phyloP scores from a whole-genome alignment of 2,329 filamentous ascomycete species.

The Calonectria pauciramosa region DNA sequence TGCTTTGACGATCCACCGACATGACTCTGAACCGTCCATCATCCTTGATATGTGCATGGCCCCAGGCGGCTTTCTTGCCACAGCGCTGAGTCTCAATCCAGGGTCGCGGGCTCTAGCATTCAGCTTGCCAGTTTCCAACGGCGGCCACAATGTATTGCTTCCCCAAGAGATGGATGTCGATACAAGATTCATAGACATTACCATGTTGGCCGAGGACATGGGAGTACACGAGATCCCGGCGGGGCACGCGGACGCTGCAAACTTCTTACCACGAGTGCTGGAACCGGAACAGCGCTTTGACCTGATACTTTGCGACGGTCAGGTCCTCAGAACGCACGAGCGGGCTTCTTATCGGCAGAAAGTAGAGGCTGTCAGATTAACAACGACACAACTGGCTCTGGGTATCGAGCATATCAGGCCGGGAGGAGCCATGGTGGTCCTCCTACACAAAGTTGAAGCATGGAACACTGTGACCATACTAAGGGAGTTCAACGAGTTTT shows the following conservation, averaged over 20 bases:
- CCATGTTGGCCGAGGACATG: slow-evolving; percentile 64
- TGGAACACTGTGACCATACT: slow-evolving; percentile 55
- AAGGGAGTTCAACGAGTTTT: slow-evolving; percentile 57
- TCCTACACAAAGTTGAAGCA: slow-evolving; percentile 63
- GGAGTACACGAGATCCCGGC: slow-evolving; percentile 50
- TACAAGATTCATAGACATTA: slow-evolving; percentile 59
- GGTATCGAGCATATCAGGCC: slow-evolving; percentile 59
- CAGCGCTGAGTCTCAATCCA: slow-evolving; percentile 53
- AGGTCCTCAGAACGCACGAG: slow-evolving; percentile 58
- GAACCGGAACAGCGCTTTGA: slow-evolving; percentile 48
- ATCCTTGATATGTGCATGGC: slow-evolving; percentile 70
- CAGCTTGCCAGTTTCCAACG: slow-evolving; percentile 54
- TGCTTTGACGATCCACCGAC: slow-evolving; percentile 45
- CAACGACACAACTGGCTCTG: slow-evolving; percentile 57
- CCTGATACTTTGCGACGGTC: slow-evolving; percentile 63
- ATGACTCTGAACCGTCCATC: not conserved
- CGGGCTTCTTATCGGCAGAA: slow-evolving; percentile 49
- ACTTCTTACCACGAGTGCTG: slow-evolving; percentile 35
- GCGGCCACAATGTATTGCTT: slow-evolving; percentile 57
- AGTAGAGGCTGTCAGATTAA: slow-evolving; percentile 54
- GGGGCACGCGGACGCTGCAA: slow-evolving; percentile 33
- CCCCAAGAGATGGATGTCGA: slow-evolving; percentile 2
- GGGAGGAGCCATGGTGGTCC: slow-evolving; percentile 64
- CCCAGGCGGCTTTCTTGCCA: slow-evolving; percentile 64
- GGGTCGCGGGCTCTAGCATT: slow-evolving; percentile 51